Conservation (phyloP, 345 rosid species). For the Aquilaria yunnanensis region DNA sequence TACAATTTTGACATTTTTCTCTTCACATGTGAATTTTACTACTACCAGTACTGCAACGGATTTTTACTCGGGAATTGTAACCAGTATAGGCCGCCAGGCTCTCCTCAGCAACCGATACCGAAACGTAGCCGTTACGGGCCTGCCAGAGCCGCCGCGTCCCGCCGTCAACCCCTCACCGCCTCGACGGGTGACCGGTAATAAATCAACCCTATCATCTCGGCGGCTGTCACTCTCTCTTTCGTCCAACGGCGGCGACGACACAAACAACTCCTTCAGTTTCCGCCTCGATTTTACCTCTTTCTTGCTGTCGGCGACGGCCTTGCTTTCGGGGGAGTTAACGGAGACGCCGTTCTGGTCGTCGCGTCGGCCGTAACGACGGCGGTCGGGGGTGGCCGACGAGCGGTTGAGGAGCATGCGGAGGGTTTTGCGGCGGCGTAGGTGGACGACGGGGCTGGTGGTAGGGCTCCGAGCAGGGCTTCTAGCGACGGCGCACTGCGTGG, state of each 20-base stretch:
- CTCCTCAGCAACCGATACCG: slow-evolving; percentile 65
- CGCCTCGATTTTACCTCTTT: slow-evolving; percentile 32
- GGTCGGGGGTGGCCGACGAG: slow-evolving; percentile 35
- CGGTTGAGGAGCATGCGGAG: slow-evolving; percentile 73
- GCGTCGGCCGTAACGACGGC: slow-evolving; percentile 21
- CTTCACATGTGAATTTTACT: not conserved
- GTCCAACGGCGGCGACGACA: slow-evolving; percentile 71
- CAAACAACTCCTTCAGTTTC: slow-evolving; percentile 73
- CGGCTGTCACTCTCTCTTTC: slow-evolving; percentile 22
- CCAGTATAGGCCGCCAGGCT: slow-evolving; percentile 85
- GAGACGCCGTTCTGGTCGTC: slow-evolving; percentile 11
- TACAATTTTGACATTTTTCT: no score
- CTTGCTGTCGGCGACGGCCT: slow-evolving; percentile 3
- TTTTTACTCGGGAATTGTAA: slow-evolving; percentile 70
- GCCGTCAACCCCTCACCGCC: slow-evolving; percentile 13
- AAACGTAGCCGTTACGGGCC: slow-evolving; percentile 45
- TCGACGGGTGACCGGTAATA: slow-evolving; percentile 20
- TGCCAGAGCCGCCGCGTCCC: slow-evolving; percentile 39
- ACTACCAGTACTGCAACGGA: no score
- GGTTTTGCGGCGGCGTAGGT: slow-evolving; percentile 85
- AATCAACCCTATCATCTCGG: slow-evolving; percentile 24
- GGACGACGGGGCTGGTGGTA: slow-evolving; percentile 71
- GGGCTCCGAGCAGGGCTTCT: slow-evolving; percentile 75
- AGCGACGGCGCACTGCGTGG: slow-evolving; percentile 66
- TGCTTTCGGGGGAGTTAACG: slow-evolving; percentile 23